Evolutionary conservation across 108 stramenopile genomes (phyloP), one percentile per base, ranked within the genome.

Genomic region (Skeletonema potamos): DNA sequence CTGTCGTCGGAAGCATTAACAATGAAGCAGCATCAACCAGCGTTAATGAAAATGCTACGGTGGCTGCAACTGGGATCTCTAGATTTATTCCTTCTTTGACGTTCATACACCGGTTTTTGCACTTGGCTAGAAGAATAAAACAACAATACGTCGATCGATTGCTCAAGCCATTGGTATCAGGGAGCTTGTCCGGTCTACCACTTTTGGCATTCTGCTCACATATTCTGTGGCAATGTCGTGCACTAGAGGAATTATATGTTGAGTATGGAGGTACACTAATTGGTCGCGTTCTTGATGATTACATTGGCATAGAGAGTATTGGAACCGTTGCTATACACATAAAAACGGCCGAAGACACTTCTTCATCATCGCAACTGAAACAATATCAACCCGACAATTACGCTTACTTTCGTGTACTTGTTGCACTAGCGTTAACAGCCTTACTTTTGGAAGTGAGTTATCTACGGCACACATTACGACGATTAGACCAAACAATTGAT

Each of bases 161-260:
- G 15, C 43, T 78, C 9, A 55, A 75, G 6, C 78, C 82, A 18
- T 22, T 83, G 20, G 9, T 75, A 24, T 66, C 62, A 68, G 79
- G 82, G 30, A 56, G 61, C 33, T 29, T 85, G 30, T 84, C 83
- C 29, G 87, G 85, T 10, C 28, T 86, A 10, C 83, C 87, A 20
- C 68, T 88, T 33, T 58, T 88, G 59, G 34, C 75, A 4, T 88
- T 71, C 73, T 66, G 78, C 20, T 84, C 76, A 8, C 85, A 85
- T 62, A 69, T 88, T 41, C 54, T 88, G 7, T 88, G 87, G 87
- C 71, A 82, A 37, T 88, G 87, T 70, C 85, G 87, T 17, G 85
- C 85, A 11, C 44, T 88, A 37, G 87, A 88, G 62, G 75, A 75
- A 27, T 10, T 73, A 8, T 83, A 76, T 56, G 62, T 80, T 37